These are phyloP conservation scores for Pholiota conissans DNA, from an alignment of 768 basidiomycete species.

Conservation along the genomic window DNA sequence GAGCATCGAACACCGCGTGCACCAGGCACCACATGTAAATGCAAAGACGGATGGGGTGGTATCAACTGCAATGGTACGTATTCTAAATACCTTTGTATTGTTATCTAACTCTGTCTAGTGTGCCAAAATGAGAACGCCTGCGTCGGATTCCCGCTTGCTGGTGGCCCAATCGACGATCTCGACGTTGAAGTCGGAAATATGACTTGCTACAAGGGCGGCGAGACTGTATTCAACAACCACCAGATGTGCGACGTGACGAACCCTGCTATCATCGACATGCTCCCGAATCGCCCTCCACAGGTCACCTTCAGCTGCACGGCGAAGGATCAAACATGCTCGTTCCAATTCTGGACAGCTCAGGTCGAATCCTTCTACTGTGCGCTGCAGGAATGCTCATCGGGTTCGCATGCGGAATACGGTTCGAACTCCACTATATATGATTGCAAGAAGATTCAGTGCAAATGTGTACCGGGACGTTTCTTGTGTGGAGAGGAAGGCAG, in stretches of 20 bases:
- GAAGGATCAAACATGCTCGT: slow-evolving; percentile 65
- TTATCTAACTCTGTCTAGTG: slow-evolving; percentile 46
- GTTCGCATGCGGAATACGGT: slow-evolving; percentile 50
- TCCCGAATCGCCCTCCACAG: slow-evolving; percentile 87
- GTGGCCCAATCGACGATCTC: slow-evolving; percentile 21
- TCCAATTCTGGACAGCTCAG: slow-evolving; percentile 98
- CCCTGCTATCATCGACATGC: slow-evolving; percentile 92
- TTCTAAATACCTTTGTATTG: not conserved
- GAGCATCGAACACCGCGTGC: slow-evolving; percentile 80
- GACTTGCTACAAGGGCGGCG: slow-evolving; percentile 93
- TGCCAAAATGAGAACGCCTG: slow-evolving; percentile 86
- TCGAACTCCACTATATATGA: slow-evolving; percentile 71
- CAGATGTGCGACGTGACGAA: slow-evolving; percentile 99
- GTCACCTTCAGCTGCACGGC: slow-evolving; percentile 93
- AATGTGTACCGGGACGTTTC: slow-evolving; percentile 91
- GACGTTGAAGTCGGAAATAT: slow-evolving; percentile 43
- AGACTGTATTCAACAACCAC: slow-evolving; percentile 92
- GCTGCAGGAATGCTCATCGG: slow-evolving; percentile 66
- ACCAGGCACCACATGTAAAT: slow-evolving; percentile 76
- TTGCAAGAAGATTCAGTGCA: slow-evolving; percentile 85
- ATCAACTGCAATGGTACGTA: slow-evolving; percentile 92
- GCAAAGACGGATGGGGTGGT: slow-evolving; percentile 93
- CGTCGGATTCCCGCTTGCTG: slow-evolving; percentile 66
- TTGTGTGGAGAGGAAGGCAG: slow-evolving; percentile 95
- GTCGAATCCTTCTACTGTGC: slow-evolving; percentile 96